Evolutionary conservation across 2,329 filamentous ascomycete species (phyloP).

Genomic region (Aspergillus carbonarius): DNA sequence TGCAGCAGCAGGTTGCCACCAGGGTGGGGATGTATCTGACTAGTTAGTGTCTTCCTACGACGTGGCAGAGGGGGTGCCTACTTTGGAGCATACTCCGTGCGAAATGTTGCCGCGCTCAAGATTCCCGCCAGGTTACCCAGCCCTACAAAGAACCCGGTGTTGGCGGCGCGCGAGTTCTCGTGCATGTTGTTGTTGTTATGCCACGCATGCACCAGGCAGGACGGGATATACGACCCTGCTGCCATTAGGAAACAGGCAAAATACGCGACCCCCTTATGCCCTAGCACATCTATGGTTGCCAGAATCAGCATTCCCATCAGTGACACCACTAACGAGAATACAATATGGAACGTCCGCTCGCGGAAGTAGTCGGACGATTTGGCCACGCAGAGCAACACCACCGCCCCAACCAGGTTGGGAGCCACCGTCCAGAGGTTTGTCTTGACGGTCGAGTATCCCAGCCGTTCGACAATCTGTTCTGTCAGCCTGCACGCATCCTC

Average conservation of each 20-base stretch:
- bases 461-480: constrained; percentile 41
- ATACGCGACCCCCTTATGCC: constrained; percentile 48
- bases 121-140: constrained; percentile 53
- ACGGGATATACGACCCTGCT: constrained; percentile 46
- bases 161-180: constrained; percentile 51
- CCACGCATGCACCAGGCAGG: constrained; percentile 51
- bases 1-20: constrained; percentile 45
- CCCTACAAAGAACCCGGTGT: constrained; percentile 50
- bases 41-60: background rate
- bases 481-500: background rate
- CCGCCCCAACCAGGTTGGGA: constrained; percentile 49
- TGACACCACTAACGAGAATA: constrained; percentile 40
- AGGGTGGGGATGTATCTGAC: constrained; percentile 48
- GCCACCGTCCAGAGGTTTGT: constrained; percentile 53
- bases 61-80: background rate
- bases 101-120: constrained; percentile 47
- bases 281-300: constrained; percentile 43
- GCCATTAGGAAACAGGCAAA: constrained; percentile 54
- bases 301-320: constrained; percentile 48
- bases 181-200: constrained; percentile 55
- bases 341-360: constrained; percentile 50
- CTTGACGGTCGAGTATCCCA: constrained; percentile 47
- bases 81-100: constrained; percentile 49
- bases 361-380: constrained; percentile 48
- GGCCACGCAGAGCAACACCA: constrained; percentile 47